These are phyloP conservation scores for Fusarium keratoplasticum DNA, from an alignment of 2,329 filamentous ascomycete species.

Conservation along the genomic window DNA sequence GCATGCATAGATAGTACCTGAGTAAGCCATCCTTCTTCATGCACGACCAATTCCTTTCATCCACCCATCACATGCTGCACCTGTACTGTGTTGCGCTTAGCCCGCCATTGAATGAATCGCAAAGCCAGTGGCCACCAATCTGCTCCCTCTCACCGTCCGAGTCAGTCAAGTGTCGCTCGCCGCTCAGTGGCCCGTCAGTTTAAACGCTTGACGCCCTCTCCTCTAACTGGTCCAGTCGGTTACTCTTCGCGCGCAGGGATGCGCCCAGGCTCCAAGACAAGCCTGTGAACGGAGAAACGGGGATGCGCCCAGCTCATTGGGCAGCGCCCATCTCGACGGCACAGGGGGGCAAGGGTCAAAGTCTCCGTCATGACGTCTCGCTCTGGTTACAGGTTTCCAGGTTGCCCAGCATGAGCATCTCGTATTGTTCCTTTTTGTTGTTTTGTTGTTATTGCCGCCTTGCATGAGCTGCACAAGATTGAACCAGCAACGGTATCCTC, in stretches of 20 bases:
- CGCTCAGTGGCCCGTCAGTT: slow-evolving; percentile 7
- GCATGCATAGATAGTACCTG: slow-evolving; percentile 17
- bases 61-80: not conserved
- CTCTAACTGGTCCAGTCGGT: slow-evolving; percentile 10
- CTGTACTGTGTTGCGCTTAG: slow-evolving; percentile 10
- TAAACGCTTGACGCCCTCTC: slow-evolving; percentile 29
- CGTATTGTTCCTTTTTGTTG: not conserved
- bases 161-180: slow-evolving; percentile 16
- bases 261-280: not conserved
- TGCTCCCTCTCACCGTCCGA: slow-evolving; percentile 13
- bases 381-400: not conserved
- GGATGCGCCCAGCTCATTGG: slow-evolving; percentile 36
- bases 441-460: not conserved
- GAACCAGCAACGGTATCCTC: not conserved
- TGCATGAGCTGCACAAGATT: not conserved
- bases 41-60: not conserved
- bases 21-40: slow-evolving; percentile 28
- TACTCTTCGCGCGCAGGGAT: not conserved
- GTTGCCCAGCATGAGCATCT: slow-evolving; percentile 18
- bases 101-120: slow-evolving; percentile 13
- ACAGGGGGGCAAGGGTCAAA: not conserved
- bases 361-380: slow-evolving; percentile 28
- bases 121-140: slow-evolving; percentile 36
- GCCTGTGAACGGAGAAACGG: slow-evolving; percentile 2
- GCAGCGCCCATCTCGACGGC: slow-evolving; percentile 6